Conservation (phyloP, 176 grass and related monocot species). For the Tuctoria greenei region DNA sequence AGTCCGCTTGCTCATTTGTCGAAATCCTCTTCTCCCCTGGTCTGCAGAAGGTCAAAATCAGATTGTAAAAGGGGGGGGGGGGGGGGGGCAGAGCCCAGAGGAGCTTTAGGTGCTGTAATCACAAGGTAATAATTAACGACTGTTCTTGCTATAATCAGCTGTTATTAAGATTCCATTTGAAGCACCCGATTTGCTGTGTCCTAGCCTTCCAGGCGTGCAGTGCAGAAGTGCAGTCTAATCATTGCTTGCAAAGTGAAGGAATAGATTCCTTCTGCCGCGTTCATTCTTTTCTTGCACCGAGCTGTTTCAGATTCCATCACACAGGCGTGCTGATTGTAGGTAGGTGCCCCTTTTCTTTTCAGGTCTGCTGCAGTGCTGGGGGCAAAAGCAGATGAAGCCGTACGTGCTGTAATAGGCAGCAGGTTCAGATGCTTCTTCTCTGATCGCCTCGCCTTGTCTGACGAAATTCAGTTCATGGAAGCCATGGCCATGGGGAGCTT, state of each 20-base stretch:
- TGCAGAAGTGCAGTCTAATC: slow-evolving; percentile 22
- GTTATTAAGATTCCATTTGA: slow-evolving; percentile 8
- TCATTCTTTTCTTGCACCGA: slow-evolving; percentile 49
- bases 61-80: too few relatives aligned
- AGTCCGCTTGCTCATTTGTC: background rate
- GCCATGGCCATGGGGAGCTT: slow-evolving; percentile 40
- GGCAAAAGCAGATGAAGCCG: slow-evolving; percentile 33
- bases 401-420: background rate
- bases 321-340: slow-evolving; percentile 27
- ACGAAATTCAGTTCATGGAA: slow-evolving; percentile 24
- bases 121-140: slow-evolving; percentile 32
- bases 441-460: slow-evolving; percentile 24
- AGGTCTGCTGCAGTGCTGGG: background rate
- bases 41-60: slow-evolving; percentile 10
- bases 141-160: slow-evolving; percentile 14
- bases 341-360: slow-evolving; percentile 18
- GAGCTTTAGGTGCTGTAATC: slow-evolving; percentile 10
- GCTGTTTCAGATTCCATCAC: slow-evolving; percentile 39
- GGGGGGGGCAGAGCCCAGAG: background rate
- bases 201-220: too few relatives aligned
- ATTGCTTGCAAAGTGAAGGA: slow-evolving; percentile 40
- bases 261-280: slow-evolving; percentile 39
- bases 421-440: slow-evolving; percentile 24
- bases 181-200: slow-evolving; percentile 18
- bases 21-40: background rate